Conservation (phyloP, 768 basidiomycete species). For the Leccinum boreale region DNA sequence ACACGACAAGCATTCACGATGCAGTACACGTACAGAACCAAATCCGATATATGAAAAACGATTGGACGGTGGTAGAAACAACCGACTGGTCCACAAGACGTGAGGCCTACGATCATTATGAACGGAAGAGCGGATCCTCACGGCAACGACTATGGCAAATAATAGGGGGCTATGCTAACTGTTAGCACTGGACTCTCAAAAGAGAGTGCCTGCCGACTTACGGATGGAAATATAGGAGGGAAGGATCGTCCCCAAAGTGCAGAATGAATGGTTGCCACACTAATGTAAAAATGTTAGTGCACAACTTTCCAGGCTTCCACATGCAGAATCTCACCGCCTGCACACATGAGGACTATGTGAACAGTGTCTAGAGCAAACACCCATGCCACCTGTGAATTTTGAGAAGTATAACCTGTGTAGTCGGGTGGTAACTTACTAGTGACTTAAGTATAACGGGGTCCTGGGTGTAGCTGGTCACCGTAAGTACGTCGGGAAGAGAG, state of each 20-base stretch:
- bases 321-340: slow-evolving; percentile 13
- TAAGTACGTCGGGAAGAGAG: not conserved
- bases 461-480: slow-evolving; percentile 12
- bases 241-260: slow-evolving; percentile 19
- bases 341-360: slow-evolving; percentile 15
- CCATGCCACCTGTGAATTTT: slow-evolving; percentile 17
- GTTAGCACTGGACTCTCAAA: slow-evolving; percentile 7
- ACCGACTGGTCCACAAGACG: slow-evolving; percentile 12
- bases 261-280: slow-evolving; percentile 25
- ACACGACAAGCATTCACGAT: not conserved
- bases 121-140: slow-evolving; percentile 6
- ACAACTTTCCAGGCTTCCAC: not conserved
- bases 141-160: slow-evolving; percentile 21
- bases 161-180: slow-evolving; percentile 14
- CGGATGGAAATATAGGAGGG: slow-evolving; percentile 16
- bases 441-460: slow-evolving; percentile 13
- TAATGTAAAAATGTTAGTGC: slow-evolving; percentile 2
- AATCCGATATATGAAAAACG: slow-evolving; percentile 27
- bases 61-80: slow-evolving; percentile 20
- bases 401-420: not conserved
- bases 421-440: slow-evolving; percentile 7
- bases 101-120: slow-evolving; percentile 11
- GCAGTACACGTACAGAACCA: slow-evolving; percentile 18
- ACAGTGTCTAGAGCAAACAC: slow-evolving; percentile 19
- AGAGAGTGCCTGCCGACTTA: slow-evolving; percentile 10